These are phyloP conservation scores for Gossypium laxum DNA, from an alignment of 441 rosid species.

Conservation along the genomic window DNA sequence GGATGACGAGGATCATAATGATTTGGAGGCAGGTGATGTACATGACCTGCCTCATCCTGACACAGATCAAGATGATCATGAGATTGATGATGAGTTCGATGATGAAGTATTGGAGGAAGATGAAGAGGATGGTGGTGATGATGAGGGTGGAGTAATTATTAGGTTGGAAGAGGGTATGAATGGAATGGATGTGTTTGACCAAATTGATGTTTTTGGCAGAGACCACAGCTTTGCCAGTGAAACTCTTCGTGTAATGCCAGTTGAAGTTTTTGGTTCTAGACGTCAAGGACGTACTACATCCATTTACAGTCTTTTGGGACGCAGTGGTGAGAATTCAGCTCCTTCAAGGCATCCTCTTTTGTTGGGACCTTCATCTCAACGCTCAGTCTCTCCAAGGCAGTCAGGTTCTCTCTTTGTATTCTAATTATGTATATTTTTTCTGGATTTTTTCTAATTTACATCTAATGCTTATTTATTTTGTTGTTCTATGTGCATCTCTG, in stretches of 20 bases:
- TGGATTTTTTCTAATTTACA: neutral
- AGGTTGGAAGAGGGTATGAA: conserved; percentile 85
- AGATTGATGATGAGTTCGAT: conserved; percentile 87
- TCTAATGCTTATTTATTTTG: neutral
- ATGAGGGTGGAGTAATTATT: conserved; percentile 82
- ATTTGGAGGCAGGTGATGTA: conserved; percentile 74
- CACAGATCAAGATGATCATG: conserved; percentile 96
- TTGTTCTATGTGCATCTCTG: conserved; percentile 12
- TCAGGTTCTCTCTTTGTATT: conserved; percentile 35
- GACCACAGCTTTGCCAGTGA: conserved; percentile 78
- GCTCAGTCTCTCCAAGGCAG: conserved; percentile 39
- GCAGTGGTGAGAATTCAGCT: conserved; percentile 53
- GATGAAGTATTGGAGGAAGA: conserved; percentile 93
- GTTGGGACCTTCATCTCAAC: conserved; percentile 48
- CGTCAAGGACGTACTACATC: conserved; percentile 95
- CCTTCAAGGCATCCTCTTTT: conserved; percentile 87
- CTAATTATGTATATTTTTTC: neutral
- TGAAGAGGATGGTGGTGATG: conserved; percentile 94
- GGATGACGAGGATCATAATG: conserved; percentile 75
- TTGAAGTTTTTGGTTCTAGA: conserved; percentile 94
- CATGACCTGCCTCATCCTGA: conserved; percentile 85
- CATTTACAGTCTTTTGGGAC: conserved; percentile 84
- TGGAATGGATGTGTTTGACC: conserved; percentile 90
- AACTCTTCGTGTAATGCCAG: conserved; percentile 92
- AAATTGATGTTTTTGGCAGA: conserved; percentile 85